Evolutionary conservation across 352 stramenopile genomes (phyloP), one percentile per base, ranked within the genome.

Genomic region (Phytophthora kernoviae): DNA sequence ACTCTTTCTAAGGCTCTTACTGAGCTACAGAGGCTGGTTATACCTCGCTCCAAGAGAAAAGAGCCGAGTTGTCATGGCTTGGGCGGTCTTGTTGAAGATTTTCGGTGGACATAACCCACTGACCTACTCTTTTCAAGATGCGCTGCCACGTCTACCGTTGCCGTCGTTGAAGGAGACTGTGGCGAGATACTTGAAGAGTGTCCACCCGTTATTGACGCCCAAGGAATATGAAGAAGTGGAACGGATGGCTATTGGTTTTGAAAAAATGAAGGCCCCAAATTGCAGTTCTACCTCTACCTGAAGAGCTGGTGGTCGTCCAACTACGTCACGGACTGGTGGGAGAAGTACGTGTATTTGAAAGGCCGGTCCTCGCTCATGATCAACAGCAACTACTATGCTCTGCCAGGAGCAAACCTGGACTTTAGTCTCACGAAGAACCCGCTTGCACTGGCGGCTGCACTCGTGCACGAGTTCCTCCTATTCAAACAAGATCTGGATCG

Each of bases 111-210:
- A 58, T 34, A 90, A 91, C 54, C 88, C 87, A 17, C 67, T 96
- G 9, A 96, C 88, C 42, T 97, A 96, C 67, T 90, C 83, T 51
- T 97, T 94, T 61, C 97, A 99, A 68, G 73, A 85, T 33, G 84
- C 90, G 11, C 62, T 99, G 21, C 95, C 96, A 6, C 79, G 84
- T 11, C 78, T 99, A 34, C 97, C 96, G 9, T 74, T 99, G 54
- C 96, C 96, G 1, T 65, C 87, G 22, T 80, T 99, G 10, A 94
- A 97, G 54, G 91, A 98, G 42, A 99, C 96, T 5, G 72, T 98
- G 11, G 54, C 79, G 32, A 80, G 88, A 39, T 98, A 98, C 58
- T 70, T 99, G 26, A 85, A 95, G 62, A 98, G 93, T 10, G 92
- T 96, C 17, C 80, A 98, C 57, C 93, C 96, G 27, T 65, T 99